Conservation (phyloP, 2,329 filamentous ascomycete species). For the Claviceps lovelessii region DNA sequence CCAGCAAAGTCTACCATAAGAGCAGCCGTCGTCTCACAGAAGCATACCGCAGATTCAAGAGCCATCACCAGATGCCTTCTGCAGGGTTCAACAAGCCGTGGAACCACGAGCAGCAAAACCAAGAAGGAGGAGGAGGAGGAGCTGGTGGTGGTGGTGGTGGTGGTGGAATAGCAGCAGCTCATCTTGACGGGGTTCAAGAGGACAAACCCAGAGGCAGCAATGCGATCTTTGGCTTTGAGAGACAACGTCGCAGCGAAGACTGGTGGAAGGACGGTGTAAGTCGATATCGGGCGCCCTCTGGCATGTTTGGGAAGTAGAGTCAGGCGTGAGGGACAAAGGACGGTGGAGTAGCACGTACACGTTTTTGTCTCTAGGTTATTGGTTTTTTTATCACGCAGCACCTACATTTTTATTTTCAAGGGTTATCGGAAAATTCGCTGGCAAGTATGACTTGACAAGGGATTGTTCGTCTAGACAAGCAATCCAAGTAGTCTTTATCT, state of each 20-base stretch:
- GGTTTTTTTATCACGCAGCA: not conserved
- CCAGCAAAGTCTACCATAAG: slow-evolving; percentile 13
- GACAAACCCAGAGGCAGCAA: slow-evolving; percentile 13
- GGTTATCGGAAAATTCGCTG: too few species aligned
- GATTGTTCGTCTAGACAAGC: too few species aligned
- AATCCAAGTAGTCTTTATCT: too few species aligned
- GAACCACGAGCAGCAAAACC: not conserved
- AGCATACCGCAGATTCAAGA: slow-evolving; percentile 15
- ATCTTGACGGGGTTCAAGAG: slow-evolving; percentile 9
- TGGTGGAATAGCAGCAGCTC: too few species aligned
- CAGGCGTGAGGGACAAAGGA: not conserved
- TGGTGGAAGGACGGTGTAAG: slow-evolving; percentile 24
- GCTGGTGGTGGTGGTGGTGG: too few species aligned
- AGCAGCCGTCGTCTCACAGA: slow-evolving; percentile 14
- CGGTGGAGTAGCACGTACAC: not conserved
- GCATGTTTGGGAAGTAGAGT: slow-evolving; percentile 4
- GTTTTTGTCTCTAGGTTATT: too few species aligned
- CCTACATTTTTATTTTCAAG: not conserved
- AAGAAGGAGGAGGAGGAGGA: not conserved
- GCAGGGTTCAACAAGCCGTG: not conserved
- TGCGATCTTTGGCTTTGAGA: slow-evolving; percentile 13
- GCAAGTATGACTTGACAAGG: too few species aligned
- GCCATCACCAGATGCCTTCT: slow-evolving; percentile 10
- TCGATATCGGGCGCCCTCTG: slow-evolving; percentile 12
- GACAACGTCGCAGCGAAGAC: slow-evolving; percentile 12